These are phyloP conservation scores for Celoporthe dispersa DNA, from an alignment of 2,329 filamentous ascomycete species.

Conservation along the genomic window DNA sequence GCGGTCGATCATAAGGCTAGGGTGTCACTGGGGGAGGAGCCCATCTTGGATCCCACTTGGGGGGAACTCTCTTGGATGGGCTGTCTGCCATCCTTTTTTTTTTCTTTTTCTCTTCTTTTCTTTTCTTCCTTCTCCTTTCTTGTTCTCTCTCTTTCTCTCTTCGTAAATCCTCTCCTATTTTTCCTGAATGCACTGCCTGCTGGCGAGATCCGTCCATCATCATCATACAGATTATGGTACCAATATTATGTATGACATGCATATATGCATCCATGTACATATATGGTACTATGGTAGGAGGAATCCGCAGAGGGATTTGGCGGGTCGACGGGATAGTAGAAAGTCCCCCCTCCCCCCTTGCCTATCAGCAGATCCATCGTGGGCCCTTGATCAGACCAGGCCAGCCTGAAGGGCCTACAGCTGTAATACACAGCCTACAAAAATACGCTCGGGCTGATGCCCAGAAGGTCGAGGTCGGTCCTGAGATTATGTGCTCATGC, in stretches of 20 bases:
- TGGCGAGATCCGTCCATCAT: not conserved
- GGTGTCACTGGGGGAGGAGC: not conserved
- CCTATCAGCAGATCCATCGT: not conserved
- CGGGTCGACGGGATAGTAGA: no score
- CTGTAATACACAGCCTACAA: not conserved
- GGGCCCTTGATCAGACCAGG: not conserved
- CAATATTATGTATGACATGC: no score
- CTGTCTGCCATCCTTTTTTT: not conserved
- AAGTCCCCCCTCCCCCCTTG: not conserved
- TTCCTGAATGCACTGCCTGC: not conserved
- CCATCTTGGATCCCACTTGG: not conserved
- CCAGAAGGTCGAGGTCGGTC: not conserved
- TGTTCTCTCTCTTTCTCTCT: not conserved
- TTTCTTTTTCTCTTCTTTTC: not conserved
- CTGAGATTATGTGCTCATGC: constrained; percentile 3
- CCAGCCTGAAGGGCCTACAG: not conserved
- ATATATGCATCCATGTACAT: no score
- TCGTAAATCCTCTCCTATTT: no score
- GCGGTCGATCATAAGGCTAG: constrained; percentile 15
- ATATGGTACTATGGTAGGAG: no score
- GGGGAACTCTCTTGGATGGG: not conserved
- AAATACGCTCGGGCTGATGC: not conserved
- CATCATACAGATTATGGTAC: no score
- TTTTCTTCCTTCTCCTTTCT: not conserved
- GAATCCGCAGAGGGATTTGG: not conserved